These are phyloP conservation scores for Phytopythium kandeliae DNA, from an alignment of 352 stramenopile genomes.

Conservation along the genomic window DNA sequence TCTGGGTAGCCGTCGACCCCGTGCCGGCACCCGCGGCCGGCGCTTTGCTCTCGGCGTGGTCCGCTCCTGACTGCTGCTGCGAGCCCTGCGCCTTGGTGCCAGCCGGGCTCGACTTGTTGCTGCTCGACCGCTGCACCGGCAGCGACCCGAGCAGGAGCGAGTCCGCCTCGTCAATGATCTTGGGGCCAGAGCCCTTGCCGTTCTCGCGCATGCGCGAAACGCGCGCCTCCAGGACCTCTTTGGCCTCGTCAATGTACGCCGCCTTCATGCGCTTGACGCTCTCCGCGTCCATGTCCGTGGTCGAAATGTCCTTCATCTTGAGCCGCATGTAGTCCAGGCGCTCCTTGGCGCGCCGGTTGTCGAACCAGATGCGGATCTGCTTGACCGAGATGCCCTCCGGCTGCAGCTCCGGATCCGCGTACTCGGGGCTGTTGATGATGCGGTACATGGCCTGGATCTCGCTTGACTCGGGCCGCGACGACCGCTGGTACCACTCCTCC, in stretches of 20 bases:
- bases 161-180: slow-evolving; percentile 81
- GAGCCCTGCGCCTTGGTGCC: slow-evolving; percentile 16
- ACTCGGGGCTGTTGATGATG: slow-evolving; percentile 83
- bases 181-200: slow-evolving; percentile 39
- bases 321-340: slow-evolving; percentile 85
- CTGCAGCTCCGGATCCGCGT: slow-evolving; percentile 77
- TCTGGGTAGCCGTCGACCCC: slow-evolving; percentile 29
- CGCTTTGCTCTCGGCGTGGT: background rate
- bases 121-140: slow-evolving; percentile 20
- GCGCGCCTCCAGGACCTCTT: slow-evolving; percentile 80
- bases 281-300: slow-evolving; percentile 75
- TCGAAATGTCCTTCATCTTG: slow-evolving; percentile 88
- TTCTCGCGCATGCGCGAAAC: slow-evolving; percentile 80
- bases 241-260: slow-evolving; percentile 84
- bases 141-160: slow-evolving; percentile 50
- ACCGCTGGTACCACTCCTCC: slow-evolving; percentile 87
- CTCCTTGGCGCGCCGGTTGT: slow-evolving; percentile 82
- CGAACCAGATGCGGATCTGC: slow-evolving; percentile 87
- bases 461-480: slow-evolving; percentile 67
- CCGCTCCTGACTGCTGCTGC: background rate
- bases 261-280: slow-evolving; percentile 86
- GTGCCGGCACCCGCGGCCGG: background rate
- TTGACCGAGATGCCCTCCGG: slow-evolving; percentile 84
- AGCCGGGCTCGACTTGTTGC: slow-evolving; percentile 23
- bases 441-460: slow-evolving; percentile 90